Evolutionary conservation across 192 early-diverging fungal species (phyloP).

Genomic region (Coemansia sp.): DNA sequence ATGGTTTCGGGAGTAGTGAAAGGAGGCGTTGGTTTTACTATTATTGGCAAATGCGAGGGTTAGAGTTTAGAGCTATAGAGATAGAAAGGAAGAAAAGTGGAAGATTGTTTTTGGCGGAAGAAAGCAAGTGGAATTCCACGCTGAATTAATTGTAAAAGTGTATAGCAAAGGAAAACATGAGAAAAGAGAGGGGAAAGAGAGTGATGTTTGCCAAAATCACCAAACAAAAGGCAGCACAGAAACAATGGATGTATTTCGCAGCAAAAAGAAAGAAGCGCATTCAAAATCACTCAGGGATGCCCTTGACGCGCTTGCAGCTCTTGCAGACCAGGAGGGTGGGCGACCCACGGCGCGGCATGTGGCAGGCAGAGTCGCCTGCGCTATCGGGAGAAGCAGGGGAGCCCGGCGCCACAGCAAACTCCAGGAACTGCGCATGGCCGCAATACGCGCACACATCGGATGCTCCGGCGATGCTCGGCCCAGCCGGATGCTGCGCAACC

Average conservation of each 20-base stretch:
- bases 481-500: background rate
- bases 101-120: background rate
- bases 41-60: conserved; percentile 2
- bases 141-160: background rate
- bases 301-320: conserved; percentile 39
- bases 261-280: background rate
- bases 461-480: background rate
- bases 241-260: background rate
- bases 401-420: conserved; percentile 40
- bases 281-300: conserved; percentile 20
- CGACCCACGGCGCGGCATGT: background rate
- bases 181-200: background rate
- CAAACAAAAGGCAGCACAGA: no score
- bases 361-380: background rate
- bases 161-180: background rate
- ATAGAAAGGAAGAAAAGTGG: background rate
- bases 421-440: conserved; percentile 30
- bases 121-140: background rate
- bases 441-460: conserved; percentile 29
- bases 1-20: conserved; percentile 15
- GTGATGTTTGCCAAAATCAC: no score
- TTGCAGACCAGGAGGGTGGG: conserved; percentile 38
- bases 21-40: background rate
- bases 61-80: background rate
- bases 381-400: background rate